Percentiles rank a stretch among this genome's conserved stretches.
These are phyloP conservation scores for Saussurea involucrata DNA, from an alignment of 129 eudicot species.

Conservation along the genomic window DNA sequence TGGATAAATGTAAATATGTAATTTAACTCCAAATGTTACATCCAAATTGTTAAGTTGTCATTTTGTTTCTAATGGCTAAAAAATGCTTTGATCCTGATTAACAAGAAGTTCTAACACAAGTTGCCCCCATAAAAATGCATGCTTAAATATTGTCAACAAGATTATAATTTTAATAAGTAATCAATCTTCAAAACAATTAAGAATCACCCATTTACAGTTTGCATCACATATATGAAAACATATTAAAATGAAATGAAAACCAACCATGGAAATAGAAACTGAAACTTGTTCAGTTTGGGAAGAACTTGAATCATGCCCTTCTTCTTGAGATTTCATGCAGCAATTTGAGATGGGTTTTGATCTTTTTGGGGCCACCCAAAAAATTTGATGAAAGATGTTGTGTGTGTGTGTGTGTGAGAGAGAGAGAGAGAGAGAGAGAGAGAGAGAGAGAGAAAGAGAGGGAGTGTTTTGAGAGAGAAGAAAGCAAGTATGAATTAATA, in stretches of 20 bases:
- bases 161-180: slow-evolving; percentile 1
- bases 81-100: slow-evolving; percentile 6
- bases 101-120: slow-evolving; percentile 2
- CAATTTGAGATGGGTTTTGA: slow-evolving; percentile 14
- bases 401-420: not conserved
- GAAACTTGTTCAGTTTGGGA: slow-evolving; percentile 14
- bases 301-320: slow-evolving; percentile 21
- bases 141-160: not conserved
- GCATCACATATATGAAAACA: not conserved
- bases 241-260: slow-evolving; percentile 5
- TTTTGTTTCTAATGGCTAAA: not conserved
- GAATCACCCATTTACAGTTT: not conserved
- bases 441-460: slow-evolving; percentile 6
- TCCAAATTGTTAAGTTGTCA: slow-evolving; percentile 1
- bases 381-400: not conserved
- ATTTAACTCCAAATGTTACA: not conserved
- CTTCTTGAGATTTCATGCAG: slow-evolving; percentile 23
- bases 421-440: not conserved
- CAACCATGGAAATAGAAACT: slow-evolving; percentile 22
- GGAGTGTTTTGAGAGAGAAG: slow-evolving; percentile 4
- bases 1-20: not conserved
- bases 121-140: slow-evolving; percentile 11
- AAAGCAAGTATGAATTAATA: slow-evolving; percentile 10
- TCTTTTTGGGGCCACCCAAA: slow-evolving; percentile 3
- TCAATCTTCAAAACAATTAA: not conserved